Base-by-base conservation (phyloP, 805 yeast species). In the Yarrowia porcina region DNA sequence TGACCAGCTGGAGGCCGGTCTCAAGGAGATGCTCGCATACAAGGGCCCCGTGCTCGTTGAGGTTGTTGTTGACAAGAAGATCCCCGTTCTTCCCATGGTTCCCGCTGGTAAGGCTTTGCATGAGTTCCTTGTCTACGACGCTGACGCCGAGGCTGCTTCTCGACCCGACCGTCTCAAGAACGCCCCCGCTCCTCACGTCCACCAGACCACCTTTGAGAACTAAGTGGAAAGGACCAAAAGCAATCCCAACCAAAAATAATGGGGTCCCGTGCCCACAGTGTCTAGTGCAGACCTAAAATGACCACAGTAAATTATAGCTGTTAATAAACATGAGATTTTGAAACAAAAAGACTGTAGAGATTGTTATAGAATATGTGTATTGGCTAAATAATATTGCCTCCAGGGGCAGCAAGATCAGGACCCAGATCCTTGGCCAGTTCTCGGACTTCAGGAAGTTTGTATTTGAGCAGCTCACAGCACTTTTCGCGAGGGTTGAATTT, bases 61-160 rank as follows among this genome's bases (percentile, higher is more conserved):
- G 80, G 98, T 91, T 45, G 71, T 86, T 57, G 94, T 91, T 32
- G 98, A 92, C 78, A 80, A 82, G 72, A 88, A 88, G 81, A 97
- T 93, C 54, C 97, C 97, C 60, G 98, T 94, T 65, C 82, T 94
- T 74, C 99, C 99, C 63, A 91, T 94, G 96, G 98, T 94, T 62
- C 96, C 99, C 61, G 96, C 86, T 65, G 99, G 98, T 70, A 90
- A 89, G 75, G 97, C 89, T 67, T 82, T 94, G 71, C 93, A 94
- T 72, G 98, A 94, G 76, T 92, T 93, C 74, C 88, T 94, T 68
- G 81, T 82, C 50, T 94, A 87, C 76, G 97, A 93, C 74, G 86
- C 90, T 47, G 88, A 83, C 69, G 87, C 28, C 30, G 61, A 56
- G 61, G 39, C 38, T 27, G 61, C 61, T 56, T 41, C 49, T 56